Percentiles rank a stretch among this genome's conserved stretches.
phyloP scores from a whole-genome alignment of 371 early-diverging fungal genomes.

The Dinochytrium kinnereticum region DNA sequence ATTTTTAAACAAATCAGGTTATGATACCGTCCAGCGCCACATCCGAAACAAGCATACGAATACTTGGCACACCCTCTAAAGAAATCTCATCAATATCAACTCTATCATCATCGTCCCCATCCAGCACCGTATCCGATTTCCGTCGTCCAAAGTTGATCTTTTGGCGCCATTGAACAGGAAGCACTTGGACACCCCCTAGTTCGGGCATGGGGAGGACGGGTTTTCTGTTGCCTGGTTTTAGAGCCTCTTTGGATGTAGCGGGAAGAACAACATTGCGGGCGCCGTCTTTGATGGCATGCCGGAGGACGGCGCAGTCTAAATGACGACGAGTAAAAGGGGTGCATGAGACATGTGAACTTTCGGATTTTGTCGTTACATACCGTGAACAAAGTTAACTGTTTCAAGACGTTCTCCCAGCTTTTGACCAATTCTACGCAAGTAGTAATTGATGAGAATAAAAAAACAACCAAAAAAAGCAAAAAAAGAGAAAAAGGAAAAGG shows the following conservation, averaged over 20 bases:
- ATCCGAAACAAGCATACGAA: slow-evolving; percentile 80
- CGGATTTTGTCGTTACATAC: slow-evolving; percentile 38
- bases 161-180: slow-evolving; percentile 85
- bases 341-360: slow-evolving; percentile 7
- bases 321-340: background rate
- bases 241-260: slow-evolving; percentile 8
- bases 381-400: slow-evolving; percentile 75
- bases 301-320: slow-evolving; percentile 71
- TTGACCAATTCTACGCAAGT: slow-evolving; percentile 78
- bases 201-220: slow-evolving; percentile 48
- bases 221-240: slow-evolving; percentile 18
- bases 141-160: slow-evolving; percentile 76
- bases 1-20: too few relatives aligned
- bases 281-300: slow-evolving; percentile 66
- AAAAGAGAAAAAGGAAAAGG: background rate
- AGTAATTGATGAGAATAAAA: background rate
- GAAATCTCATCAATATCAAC: slow-evolving; percentile 74
- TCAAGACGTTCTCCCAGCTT: slow-evolving; percentile 77
- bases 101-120: slow-evolving; percentile 30
- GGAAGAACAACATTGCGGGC: slow-evolving; percentile 9
- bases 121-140: slow-evolving; percentile 6
- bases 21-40: slow-evolving; percentile 77
- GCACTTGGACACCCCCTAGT: slow-evolving; percentile 69
- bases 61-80: slow-evolving; percentile 79
- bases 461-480: background rate